phyloP scores from a whole-genome alignment of 1,284 basidiomycete genomes.

The Ceratobasidium sp. region DNA sequence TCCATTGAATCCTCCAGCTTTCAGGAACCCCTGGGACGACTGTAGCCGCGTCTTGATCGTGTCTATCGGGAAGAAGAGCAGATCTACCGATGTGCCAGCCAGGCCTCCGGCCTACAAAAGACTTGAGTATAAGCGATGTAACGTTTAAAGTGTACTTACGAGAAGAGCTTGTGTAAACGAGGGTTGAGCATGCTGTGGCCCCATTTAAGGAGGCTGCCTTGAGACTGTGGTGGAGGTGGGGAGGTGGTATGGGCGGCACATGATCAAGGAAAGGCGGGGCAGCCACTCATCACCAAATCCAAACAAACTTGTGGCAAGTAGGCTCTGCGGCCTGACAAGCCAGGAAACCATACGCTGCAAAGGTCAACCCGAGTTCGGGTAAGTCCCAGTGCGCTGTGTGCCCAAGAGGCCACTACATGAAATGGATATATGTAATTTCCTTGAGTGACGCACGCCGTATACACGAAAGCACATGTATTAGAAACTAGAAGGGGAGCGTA shows the following conservation, averaged over 20 bases:
- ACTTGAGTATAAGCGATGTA: background rate
- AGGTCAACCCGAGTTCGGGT: too few relatives aligned
- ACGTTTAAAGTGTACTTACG: background rate
- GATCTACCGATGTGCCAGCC: constrained; percentile 89
- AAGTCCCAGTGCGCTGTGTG: too few relatives aligned
- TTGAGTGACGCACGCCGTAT: too few relatives aligned
- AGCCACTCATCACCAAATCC: too few relatives aligned
- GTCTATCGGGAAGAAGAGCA: constrained; percentile 96
- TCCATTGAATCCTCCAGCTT: constrained; percentile 87
- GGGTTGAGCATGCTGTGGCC: background rate
- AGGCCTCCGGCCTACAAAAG: constrained; percentile 75
- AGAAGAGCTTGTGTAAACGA: constrained; percentile 31
- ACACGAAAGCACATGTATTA: too few relatives aligned
- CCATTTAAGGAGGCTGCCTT: background rate
- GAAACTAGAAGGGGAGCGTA: too few relatives aligned
- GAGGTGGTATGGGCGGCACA: background rate
- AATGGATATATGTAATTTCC: too few relatives aligned
- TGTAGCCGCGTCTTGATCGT: constrained; percentile 96
- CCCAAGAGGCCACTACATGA: too few relatives aligned
- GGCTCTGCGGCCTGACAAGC: too few relatives aligned
- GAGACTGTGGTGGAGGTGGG: background rate
- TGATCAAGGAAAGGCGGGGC: background rate
- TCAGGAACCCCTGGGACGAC: constrained; percentile 82
- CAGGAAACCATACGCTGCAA: too few relatives aligned
- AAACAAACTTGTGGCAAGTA: too few relatives aligned